Evolutionary conservation across 805 yeast genomes (phyloP), one percentile per base, ranked within the genome.

Genomic region (Peterozyma xylosa): DNA sequence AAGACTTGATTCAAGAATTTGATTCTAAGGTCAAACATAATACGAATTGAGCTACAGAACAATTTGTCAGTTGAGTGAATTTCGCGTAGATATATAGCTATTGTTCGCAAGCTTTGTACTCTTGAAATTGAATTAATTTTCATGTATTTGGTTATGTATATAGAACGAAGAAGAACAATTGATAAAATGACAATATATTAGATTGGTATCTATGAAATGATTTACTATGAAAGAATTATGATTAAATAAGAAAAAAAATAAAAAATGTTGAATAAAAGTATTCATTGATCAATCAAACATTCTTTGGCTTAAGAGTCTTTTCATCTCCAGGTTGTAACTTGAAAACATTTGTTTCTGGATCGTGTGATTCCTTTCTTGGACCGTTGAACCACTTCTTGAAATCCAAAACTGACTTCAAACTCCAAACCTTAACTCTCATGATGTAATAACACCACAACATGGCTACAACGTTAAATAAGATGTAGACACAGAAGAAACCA

Each of bases 1-100:
- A 55, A 30, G 86, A 78, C 53, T 70, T 85, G 54, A 69, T 85
- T 41, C 57, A 54, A 13, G 75, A 79, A 11, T 90, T 84, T 59
- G 79, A 79, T 42, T 67, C 70, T 49, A 82, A 78, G 46, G 69
- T 85, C 45, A 83, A 81, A 56, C 84, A 81, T 52, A 65, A 67
- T 47, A 61, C 66, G 29, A 52, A 58, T 42, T 63, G 48, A 35
- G 9, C 5, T 13, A 13, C 34, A 32, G 13, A 32, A 5, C 34
- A 32, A 11, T 5, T 32, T 32, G 27, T 21, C 4, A 21, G 27
- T 21, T 21, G 7, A 21, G 27, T 21, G 27, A 21, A 21, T n/a
- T n/a, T n/a, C n/a, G n/a, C n/a, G n/a, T n/a, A n/a, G n/a, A n/a
- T n/a, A n/a, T n/a, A n/a, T n/a, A n/a, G n/a, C n/a, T n/a, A n/a